A percentile compares a stretch with the other conserved stretches of the same genome.
These are phyloP conservation scores for Fusarium anthophilum DNA, from an alignment of 2,329 filamentous ascomycete species.

Conservation along the genomic window DNA sequence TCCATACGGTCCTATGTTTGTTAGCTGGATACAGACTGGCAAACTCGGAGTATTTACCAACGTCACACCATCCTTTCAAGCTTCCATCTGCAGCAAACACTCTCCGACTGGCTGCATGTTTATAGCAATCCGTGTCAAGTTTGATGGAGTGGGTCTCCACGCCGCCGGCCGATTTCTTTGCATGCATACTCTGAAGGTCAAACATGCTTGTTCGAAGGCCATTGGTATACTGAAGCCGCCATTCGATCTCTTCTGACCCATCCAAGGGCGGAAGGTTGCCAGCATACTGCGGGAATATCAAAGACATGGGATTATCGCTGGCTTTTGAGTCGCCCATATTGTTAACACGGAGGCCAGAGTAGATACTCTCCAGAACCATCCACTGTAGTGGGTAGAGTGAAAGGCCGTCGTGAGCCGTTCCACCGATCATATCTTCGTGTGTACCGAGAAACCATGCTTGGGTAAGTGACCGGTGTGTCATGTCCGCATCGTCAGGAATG, in stretches of 20 bases:
- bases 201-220: constrained; percentile 38
- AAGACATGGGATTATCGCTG: constrained; percentile 13
- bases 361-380: constrained; percentile 38
- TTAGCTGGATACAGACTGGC: neutral
- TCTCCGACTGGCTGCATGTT: constrained; percentile 23
- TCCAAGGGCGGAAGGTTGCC: constrained; percentile 33
- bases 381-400: constrained; percentile 39
- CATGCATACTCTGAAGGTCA: constrained; percentile 36
- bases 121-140: constrained; percentile 29
- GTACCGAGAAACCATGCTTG: constrained; percentile 42
- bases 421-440: constrained; percentile 35
- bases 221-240: constrained; percentile 33
- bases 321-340: neutral
- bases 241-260: constrained; percentile 40
- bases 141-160: constrained; percentile 27
- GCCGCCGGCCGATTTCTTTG: neutral
- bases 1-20: constrained; percentile 13
- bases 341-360: constrained; percentile 16
- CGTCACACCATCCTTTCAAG: constrained; percentile 31
- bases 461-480: constrained; percentile 20
- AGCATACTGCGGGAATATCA: constrained; percentile 39
- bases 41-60: neutral
- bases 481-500: constrained; percentile 10
- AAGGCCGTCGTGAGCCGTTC: constrained; percentile 31
- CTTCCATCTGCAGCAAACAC: constrained; percentile 14